phyloP scores from a whole-genome alignment of 805 yeast genomes.

The Candida silvatica region DNA sequence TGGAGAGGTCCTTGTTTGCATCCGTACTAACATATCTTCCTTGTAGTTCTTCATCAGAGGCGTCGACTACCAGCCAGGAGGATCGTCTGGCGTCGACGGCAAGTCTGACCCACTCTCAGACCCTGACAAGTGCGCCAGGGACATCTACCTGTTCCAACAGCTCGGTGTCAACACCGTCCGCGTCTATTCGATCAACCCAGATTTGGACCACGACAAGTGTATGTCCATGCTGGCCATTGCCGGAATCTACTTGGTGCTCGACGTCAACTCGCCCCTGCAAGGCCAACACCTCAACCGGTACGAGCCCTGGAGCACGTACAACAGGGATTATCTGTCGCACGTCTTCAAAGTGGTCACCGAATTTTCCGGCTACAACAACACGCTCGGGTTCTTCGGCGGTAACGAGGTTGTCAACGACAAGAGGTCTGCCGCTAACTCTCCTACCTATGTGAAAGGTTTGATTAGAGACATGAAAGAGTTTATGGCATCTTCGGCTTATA shows the following conservation, averaged over 20 bases:
- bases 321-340: slow-evolving; percentile 58
- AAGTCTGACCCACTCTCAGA: slow-evolving; percentile 70
- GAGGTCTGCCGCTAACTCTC: slow-evolving; percentile 59
- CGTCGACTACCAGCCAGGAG: slow-evolving; percentile 95
- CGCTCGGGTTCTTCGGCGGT: slow-evolving; percentile 87
- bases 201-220: slow-evolving; percentile 76
- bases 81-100: slow-evolving; percentile 64
- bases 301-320: slow-evolving; percentile 90
- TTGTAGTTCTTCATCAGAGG: slow-evolving; percentile 69
- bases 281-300: slow-evolving; percentile 79
- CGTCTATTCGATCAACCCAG: slow-evolving; percentile 80
- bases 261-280: slow-evolving; percentile 80
- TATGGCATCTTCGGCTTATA: slow-evolving; percentile 40
- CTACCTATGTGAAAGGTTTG: slow-evolving; percentile 69
- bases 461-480: slow-evolving; percentile 76
- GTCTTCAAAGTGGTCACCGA: slow-evolving; percentile 73
- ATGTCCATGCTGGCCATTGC: slow-evolving; percentile 89
- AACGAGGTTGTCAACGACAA: slow-evolving; percentile 84
- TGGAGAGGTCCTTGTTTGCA: background rate
- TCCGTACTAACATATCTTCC: background rate
- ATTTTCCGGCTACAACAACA: slow-evolving; percentile 78
- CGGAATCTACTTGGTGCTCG: slow-evolving; percentile 85
- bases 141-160: slow-evolving; percentile 69
- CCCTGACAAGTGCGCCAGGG: slow-evolving; percentile 67
- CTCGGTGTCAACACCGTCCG: slow-evolving; percentile 83